These are phyloP conservation scores for Trypanosoma platydactyli DNA, from an alignment of 208 protist species.

Conservation along the genomic window DNA sequence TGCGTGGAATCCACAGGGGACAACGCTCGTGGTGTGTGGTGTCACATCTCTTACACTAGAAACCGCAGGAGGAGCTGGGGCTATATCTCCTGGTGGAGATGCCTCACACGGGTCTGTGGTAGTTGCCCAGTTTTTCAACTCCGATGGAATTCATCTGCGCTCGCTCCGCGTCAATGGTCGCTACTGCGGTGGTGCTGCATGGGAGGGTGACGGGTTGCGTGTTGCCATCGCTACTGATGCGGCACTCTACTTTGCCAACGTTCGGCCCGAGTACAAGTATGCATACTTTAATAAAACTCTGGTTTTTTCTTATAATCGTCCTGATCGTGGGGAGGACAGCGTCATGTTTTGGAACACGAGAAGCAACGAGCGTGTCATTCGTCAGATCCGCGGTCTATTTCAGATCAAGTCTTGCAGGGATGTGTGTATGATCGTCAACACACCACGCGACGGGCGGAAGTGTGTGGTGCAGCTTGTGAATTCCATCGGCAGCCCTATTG, in stretches of 20 bases:
- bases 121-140: slow-evolving; percentile 94
- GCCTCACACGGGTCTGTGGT: slow-evolving; percentile 30
- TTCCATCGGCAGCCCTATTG: slow-evolving; percentile 94
- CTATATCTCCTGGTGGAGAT: slow-evolving; percentile 4
- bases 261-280: slow-evolving; percentile 96
- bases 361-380: slow-evolving; percentile 89
- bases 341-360: slow-evolving; percentile 96
- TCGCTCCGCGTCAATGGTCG: slow-evolving; percentile 90
- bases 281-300: slow-evolving; percentile 92
- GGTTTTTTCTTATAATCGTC: slow-evolving; percentile 90
- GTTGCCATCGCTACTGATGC: slow-evolving; percentile 95
- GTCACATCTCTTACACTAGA: slow-evolving; percentile 30
- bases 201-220: slow-evolving; percentile 94
- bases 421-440: slow-evolving; percentile 89
- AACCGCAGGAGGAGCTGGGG: slow-evolving; percentile 2
- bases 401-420: slow-evolving; percentile 74
- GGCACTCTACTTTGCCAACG: slow-evolving; percentile 97
- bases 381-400: slow-evolving; percentile 88
- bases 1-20: slow-evolving; percentile 94
- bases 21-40: slow-evolving; percentile 90
- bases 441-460: slow-evolving; percentile 50
- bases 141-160: slow-evolving; percentile 89
- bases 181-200: slow-evolving; percentile 87
- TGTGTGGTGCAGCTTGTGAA: slow-evolving; percentile 93
- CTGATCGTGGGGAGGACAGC: slow-evolving; percentile 91